Base-by-base conservation (phyloP, 177 flowering plant genomes). In the Vitis hybrid region DNA sequence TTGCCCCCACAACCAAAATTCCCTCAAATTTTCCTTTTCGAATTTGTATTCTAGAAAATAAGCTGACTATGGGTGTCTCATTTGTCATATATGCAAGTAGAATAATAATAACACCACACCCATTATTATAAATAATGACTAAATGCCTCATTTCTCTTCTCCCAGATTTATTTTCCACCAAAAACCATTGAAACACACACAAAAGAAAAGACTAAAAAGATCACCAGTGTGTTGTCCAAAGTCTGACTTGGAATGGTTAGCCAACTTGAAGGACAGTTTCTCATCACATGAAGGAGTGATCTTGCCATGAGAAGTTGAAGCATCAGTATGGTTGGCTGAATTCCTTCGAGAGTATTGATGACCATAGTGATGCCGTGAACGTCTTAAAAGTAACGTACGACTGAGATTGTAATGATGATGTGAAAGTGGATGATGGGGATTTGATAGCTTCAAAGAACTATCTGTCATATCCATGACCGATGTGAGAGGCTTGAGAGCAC, bases 311-410 rank as follows among this genome's bases (percentile, higher is more conserved):
- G 85, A 75, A 72, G 79, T 65, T 21, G 89, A 82, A 63, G 82
- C 68, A 65, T 72, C 78, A 23, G 73, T 64, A 69, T 76, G 72
- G 64, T 69, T 81, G 18, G 62, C 67, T 55, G 86, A 70, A 55
- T 70, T 82, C 59, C 86, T 67, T 52, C 86, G 72, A 32, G 81
- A 80, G 58, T 84, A 84, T 13, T 85, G 88, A 64, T 82, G 84
- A 60, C 82, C 79, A 78, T 75, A 82, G 72, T 70, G 68, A 59
- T 83, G 84, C 32, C 80, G 90, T 6, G 87, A 77, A 26, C 82
- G 82, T 59, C 80, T 86, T 64, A 82, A 65, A 45, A 80, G 70
- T 54, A 82, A 51, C 66, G 87, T 64, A 50, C 83, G 90, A 66
- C 82, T 77, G 69, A 79, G 70, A 69, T 74, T 81, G 50, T 76